Evolutionary conservation across 352 stramenopile species (phyloP).

Genomic region (Globisporangium heterothallicum): DNA sequence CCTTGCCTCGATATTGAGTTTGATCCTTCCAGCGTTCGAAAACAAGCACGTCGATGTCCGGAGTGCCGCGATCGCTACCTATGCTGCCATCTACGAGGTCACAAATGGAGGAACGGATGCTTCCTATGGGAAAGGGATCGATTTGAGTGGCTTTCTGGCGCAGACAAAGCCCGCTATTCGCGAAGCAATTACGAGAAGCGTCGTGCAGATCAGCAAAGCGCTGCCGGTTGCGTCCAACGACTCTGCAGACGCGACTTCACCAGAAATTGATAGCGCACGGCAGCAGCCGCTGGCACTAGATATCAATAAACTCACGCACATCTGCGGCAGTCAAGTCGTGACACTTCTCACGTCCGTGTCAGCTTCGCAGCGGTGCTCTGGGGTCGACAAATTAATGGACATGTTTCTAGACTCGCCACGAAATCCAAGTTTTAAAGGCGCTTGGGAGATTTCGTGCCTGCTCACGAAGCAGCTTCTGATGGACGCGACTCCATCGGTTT

Average conservation of each 20-base stretch:
- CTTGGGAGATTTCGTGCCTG: slow-evolving; percentile 71
- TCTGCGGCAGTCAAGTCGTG: slow-evolving; percentile 52
- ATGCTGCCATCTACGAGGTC: slow-evolving; percentile 66
- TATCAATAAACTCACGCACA: slow-evolving; percentile 44
- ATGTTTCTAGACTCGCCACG: slow-evolving; percentile 25
- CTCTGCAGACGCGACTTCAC: slow-evolving; percentile 12
- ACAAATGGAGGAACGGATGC: slow-evolving; percentile 38
- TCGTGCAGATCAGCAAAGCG: slow-evolving; percentile 61
- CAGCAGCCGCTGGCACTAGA: slow-evolving; percentile 53
- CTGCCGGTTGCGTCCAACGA: slow-evolving; percentile 15
- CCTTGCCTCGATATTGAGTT: slow-evolving; percentile 30
- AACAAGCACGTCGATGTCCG: slow-evolving; percentile 84
- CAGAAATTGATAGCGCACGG: slow-evolving; percentile 49
- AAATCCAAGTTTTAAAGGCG: slow-evolving; percentile 41
- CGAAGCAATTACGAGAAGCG: slow-evolving; percentile 63
- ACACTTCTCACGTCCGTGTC: slow-evolving; percentile 42
- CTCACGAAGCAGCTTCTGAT: slow-evolving; percentile 62
- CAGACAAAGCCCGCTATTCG: slow-evolving; percentile 65
- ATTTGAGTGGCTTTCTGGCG: slow-evolving; percentile 59
- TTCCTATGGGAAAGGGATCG: slow-evolving; percentile 26
- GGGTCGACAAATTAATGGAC: slow-evolving; percentile 52
- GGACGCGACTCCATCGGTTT: slow-evolving; percentile 40
- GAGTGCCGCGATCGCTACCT: slow-evolving; percentile 61
- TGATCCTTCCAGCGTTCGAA: slow-evolving; percentile 54
- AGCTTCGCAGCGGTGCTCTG: slow-evolving; percentile 33